phyloP scores from a whole-genome alignment of 257 asterid species.

The Dorcoceras hygrometricum region DNA sequence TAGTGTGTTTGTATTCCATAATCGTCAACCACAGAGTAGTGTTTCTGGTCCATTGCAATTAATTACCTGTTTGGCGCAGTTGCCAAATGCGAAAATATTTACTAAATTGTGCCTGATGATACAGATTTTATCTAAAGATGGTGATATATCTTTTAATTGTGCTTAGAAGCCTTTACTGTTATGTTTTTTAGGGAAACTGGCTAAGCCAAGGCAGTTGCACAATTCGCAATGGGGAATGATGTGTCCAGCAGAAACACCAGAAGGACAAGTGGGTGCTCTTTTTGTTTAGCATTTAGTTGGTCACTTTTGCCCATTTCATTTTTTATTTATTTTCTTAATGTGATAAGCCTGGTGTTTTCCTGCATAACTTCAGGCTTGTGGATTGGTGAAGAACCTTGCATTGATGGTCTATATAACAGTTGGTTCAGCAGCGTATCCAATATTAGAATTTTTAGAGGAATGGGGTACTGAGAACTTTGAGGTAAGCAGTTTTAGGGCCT shows the following conservation, averaged over 20 bases:
- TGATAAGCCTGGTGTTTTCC: conserved; percentile 14
- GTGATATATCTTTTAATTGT: background rate
- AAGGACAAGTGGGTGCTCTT: conserved; percentile 73
- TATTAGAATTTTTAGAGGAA: conserved; percentile 91
- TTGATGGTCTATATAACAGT: conserved; percentile 95
- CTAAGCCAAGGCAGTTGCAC: conserved; percentile 96
- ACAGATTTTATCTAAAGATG: background rate
- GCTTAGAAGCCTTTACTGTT: conserved; percentile 13
- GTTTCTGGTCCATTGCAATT: background rate
- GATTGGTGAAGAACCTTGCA: conserved; percentile 96
- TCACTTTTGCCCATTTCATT: background rate
- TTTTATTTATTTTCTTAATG: background rate
- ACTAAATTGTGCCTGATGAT: background rate
- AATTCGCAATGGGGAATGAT: conserved; percentile 99
- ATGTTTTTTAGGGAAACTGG: conserved; percentile 69
- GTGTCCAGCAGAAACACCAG: conserved; percentile 99
- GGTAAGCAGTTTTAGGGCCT: conserved; percentile 38
- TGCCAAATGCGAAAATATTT: background rate
- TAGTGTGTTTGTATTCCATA: conserved; percentile 8
- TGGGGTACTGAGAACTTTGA: conserved; percentile 99
- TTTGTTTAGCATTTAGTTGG: conserved; percentile 16
- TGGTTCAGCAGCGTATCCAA: conserved; percentile 98
- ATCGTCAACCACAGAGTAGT: background rate
- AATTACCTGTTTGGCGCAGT: background rate
- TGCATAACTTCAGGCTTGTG: conserved; percentile 70